Base-by-base conservation (phyloP, 2,329 filamentous ascomycete genomes). In the Amesomyces nigricolor region DNA sequence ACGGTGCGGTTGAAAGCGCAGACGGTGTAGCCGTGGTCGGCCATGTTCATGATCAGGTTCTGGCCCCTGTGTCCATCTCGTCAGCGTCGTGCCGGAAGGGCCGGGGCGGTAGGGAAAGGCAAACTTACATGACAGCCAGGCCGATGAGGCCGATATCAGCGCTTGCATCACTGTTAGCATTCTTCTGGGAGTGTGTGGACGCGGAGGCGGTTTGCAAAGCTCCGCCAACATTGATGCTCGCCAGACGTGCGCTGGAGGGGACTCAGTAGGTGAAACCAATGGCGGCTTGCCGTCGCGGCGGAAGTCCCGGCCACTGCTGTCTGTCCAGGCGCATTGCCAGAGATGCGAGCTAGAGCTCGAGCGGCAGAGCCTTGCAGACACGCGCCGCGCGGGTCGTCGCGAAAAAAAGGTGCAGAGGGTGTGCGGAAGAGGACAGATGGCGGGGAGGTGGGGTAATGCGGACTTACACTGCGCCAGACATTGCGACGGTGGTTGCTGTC, bases 1-100 rank as follows among this genome's bases (percentile, higher is more conserved):
- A 96, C 89, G 67, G 94, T 99, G 76, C 94, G 89, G 87, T 99
- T 99, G 86, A 88, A 99, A 67, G 92, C 94, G 76, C 92, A 88
- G 71, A 99, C 89, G 72, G 90, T 97, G 85, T 95, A 97, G 71
- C 91, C 88, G 69, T 92, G 85, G 74, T 94, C 89, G 68, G 89
- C 89, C 78, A 87, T 89, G 76, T 94, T 94, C 71, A 94, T 76
- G 74, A 94, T 91, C 76, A 94, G 78, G 79, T 92, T 94, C 80
- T 91, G 87, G 73, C 81, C 83, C 83, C 80, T 82, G 61, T 22
- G 8, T 43, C 17, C 16, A 45, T 26, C 47, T 19, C 1, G 44
- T 61, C 38, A 62, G 59, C 52, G 13, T 39, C 38, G 13, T 43
- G 40, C 37, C 35, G 49, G 29, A 16, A 40, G 44, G 47, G 29